Evolutionary conservation across 768 basidiomycete genomes (phyloP).

Genomic region (Hortiboletus flavorubellus): DNA sequence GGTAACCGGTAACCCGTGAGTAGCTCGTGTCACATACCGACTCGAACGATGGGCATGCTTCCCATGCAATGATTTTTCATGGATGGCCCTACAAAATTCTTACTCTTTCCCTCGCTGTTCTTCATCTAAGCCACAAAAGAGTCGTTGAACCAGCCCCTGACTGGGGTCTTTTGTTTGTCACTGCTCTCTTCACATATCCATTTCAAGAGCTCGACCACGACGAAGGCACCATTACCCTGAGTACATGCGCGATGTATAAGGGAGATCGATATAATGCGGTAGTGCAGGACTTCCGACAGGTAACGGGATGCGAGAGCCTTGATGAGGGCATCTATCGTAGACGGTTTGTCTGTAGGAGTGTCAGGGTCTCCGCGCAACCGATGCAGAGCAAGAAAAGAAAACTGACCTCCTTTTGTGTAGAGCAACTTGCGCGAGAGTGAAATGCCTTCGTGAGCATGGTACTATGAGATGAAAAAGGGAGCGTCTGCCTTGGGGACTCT

Average conservation of each 20-base stretch:
- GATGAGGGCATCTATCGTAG: conserved; percentile 59
- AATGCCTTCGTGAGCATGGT: conserved; percentile 79
- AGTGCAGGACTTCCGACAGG: conserved; percentile 44
- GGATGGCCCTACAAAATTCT: conserved; percentile 46
- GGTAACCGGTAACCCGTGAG: too few species aligned
- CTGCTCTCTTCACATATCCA: conserved; percentile 45
- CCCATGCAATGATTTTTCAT: background rate
- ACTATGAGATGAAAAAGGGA: conserved; percentile 79
- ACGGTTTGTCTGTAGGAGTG: conserved; percentile 59
- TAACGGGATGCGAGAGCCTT: conserved; percentile 52
- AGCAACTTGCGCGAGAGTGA: conserved; percentile 83
- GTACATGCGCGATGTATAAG: conserved; percentile 81
- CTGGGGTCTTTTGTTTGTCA: conserved; percentile 37
- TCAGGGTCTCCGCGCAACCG: background rate
- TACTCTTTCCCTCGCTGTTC: conserved; percentile 63
- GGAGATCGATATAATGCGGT: conserved; percentile 74
- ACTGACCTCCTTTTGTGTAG: conserved; percentile 77
- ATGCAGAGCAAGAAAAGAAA: conserved; percentile 7
- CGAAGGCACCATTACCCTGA: conserved; percentile 63
- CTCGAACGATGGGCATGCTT: background rate
- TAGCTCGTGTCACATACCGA: too few species aligned
- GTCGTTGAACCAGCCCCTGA: conserved; percentile 59
- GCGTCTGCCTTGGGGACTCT: conserved; percentile 72
- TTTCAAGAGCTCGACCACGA: conserved; percentile 70
- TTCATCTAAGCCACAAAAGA: conserved; percentile 44